A percentile compares a stretch with the other conserved stretches of the same genome.
These are phyloP conservation scores for Hibiscus tridactylites DNA, from an alignment of 345 rosid genomes.

Conservation along the genomic window DNA sequence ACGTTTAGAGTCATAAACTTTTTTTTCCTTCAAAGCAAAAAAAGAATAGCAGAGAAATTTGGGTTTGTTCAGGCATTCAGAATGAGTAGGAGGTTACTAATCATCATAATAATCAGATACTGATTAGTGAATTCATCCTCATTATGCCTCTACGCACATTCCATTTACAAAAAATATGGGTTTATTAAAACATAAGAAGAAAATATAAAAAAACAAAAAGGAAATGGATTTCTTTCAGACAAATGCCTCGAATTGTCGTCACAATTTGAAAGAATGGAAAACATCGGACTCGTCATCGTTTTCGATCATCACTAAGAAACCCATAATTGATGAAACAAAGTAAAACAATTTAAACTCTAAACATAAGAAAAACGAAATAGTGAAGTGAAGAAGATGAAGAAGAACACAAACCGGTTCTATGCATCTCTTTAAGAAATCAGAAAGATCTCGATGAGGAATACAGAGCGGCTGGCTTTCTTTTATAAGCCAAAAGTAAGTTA, in stretches of 20 bases:
- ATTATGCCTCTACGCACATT: constrained; percentile 12
- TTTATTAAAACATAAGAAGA: not conserved
- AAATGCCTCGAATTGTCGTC: constrained; percentile 71
- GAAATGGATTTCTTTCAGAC: constrained; percentile 43
- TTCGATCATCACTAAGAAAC: constrained; percentile 48
- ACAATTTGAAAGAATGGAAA: constrained; percentile 39
- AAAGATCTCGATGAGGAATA: not conserved
- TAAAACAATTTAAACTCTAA: not conserved
- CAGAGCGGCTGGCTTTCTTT: not conserved
- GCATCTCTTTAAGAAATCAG: not conserved
- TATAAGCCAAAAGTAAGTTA: not conserved
- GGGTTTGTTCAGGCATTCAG: too few species aligned
- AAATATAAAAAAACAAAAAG: not conserved
- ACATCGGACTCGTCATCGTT: constrained; percentile 64
- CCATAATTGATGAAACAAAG: not conserved
- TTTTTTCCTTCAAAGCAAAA: too few species aligned
- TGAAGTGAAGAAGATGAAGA: not conserved
- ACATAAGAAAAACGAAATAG: not conserved
- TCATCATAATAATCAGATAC: not conserved
- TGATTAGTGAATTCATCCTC: constrained; percentile 25
- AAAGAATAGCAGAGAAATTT: too few species aligned
- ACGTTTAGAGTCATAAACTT: too few species aligned
- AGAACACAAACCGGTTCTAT: not conserved
- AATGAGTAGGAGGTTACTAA: too few species aligned
- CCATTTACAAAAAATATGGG: not conserved